Percentiles rank a stretch among this genome's conserved stretches.
phyloP scores from a whole-genome alignment of 495 filamentous ascomycete genomes.

The Penicillium tannophilum region DNA sequence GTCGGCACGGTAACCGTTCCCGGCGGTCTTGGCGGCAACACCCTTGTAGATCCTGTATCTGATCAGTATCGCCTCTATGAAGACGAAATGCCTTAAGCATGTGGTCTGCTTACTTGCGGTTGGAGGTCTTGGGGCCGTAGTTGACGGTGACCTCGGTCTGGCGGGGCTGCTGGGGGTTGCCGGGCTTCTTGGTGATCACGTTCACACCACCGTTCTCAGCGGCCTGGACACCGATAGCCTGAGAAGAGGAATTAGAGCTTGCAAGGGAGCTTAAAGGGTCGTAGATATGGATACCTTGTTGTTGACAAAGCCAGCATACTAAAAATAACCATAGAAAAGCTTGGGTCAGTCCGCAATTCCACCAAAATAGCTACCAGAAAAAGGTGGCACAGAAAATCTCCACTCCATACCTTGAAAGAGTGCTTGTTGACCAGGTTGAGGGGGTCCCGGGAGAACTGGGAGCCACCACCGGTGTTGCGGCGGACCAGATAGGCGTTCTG shows the following conservation, averaged over 20 bases:
- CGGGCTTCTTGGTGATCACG: conserved; percentile 80
- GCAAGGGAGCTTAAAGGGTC: not conserved
- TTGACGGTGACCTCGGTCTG: conserved; percentile 62
- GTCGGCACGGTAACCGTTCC: conserved; percentile 82
- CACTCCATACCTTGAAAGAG: conserved; percentile 73
- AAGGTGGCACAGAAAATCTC: not conserved
- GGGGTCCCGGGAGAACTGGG: conserved; percentile 90
- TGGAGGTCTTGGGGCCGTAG: conserved; percentile 67
- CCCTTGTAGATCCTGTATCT: conserved; percentile 76
- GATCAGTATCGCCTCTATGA: conserved; percentile 19
- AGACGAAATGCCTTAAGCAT: not conserved
- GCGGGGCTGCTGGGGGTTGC: conserved; percentile 66
- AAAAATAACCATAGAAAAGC: conserved; percentile 1
- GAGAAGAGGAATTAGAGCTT: conserved; percentile 1
- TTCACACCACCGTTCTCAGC: conserved; percentile 69
- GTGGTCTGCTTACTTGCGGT: conserved; percentile 68
- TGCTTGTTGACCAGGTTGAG: conserved; percentile 89
- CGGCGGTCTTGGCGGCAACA: conserved; percentile 77
- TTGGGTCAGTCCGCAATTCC: conserved; percentile 6
- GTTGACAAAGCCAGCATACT: conserved; percentile 90
- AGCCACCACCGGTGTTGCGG: conserved; percentile 72
- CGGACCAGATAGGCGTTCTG: conserved; percentile 88
- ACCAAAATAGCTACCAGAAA: not conserved
- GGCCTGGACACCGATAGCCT: conserved; percentile 80
- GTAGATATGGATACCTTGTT: conserved; percentile 70